A percentile compares a stretch with the other conserved stretches of the same genome.
These are phyloP conservation scores for Trichoderma harzianum DNA, from an alignment of 2,329 filamentous ascomycete genomes.

Conservation along the genomic window DNA sequence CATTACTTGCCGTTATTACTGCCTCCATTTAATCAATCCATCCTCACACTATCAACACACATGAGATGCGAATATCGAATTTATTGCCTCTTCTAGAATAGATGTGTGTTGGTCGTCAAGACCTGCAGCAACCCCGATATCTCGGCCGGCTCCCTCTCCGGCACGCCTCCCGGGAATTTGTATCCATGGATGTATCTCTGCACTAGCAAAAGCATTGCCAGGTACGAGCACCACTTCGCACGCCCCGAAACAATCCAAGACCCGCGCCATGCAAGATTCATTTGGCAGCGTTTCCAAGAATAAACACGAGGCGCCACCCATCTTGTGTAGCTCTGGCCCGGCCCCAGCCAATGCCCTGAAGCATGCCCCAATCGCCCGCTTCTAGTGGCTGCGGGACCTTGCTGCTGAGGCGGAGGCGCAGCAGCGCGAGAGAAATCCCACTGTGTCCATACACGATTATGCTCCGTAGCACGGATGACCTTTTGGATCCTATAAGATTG, in stretches of 20 bases:
- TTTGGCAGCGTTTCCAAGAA: neutral
- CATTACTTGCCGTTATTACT: neutral
- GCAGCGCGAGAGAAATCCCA: neutral
- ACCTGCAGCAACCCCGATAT: neutral
- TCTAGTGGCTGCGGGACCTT: slow-evolving; percentile 14
- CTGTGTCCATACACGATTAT: neutral
- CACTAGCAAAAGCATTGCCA: neutral
- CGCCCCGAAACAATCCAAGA: neutral
- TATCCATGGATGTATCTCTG: neutral
- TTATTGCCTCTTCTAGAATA: neutral
- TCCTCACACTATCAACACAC: neutral
- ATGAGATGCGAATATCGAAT: neutral
- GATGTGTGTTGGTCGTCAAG: neutral
- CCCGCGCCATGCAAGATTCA: neutral
- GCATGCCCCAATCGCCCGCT: slow-evolving; percentile 14
- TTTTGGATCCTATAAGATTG: too few species aligned
- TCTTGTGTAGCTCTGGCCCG: neutral
- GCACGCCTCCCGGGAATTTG: neutral
- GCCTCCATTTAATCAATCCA: neutral
- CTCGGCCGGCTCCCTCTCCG: neutral
- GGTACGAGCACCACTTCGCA: neutral
- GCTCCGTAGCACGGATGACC: neutral
- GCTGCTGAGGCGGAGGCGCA: slow-evolving; percentile 12
- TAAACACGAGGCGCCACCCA: slow-evolving; percentile 2
- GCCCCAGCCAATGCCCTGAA: slow-evolving; percentile 12